These are phyloP conservation scores for Uncinocarpus reesii DNA, from an alignment of 2,329 filamentous ascomycete genomes.

Conservation along the genomic window DNA sequence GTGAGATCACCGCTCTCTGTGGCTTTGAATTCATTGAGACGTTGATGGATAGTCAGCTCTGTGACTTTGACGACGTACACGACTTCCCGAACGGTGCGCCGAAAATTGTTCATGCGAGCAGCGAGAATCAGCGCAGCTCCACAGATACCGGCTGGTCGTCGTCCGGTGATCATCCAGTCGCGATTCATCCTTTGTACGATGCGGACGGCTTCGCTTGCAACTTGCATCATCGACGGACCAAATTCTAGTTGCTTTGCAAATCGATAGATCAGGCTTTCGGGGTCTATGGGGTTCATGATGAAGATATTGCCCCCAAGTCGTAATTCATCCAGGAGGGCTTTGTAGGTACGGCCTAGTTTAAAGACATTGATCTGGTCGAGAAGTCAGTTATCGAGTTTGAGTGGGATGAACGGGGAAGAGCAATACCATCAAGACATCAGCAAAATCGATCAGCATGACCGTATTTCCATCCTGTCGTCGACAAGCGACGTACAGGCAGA, in stretches of 20 bases:
- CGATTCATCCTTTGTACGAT: conserved; percentile 87
- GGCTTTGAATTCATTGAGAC: conserved; percentile 80
- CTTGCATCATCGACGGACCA: conserved; percentile 65
- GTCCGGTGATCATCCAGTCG: conserved; percentile 95
- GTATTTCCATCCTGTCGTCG: conserved; percentile 68
- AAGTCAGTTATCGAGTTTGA: conserved; percentile 18
- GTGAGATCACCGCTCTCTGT: conserved; percentile 77
- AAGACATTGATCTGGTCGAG: conserved; percentile 69
- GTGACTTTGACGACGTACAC: conserved; percentile 98
- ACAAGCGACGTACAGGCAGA: conserved; percentile 82
- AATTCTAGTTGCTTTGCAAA: conserved; percentile 92
- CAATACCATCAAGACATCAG: conserved; percentile 58
- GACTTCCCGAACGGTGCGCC: conserved; percentile 81
- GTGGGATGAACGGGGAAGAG: background rate
- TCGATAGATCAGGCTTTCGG: conserved; percentile 82
- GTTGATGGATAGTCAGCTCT: conserved; percentile 82
- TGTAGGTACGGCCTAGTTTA: conserved; percentile 80
- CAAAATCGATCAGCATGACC: conserved; percentile 90
- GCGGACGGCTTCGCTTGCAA: conserved; percentile 77
- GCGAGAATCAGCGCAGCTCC: conserved; percentile 90
- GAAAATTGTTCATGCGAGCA: conserved; percentile 96
- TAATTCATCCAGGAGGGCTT: conserved; percentile 59
- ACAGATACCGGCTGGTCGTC: conserved; percentile 85
- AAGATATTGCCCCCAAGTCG: conserved; percentile 48
- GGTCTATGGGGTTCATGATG: conserved; percentile 64